Conservation (phyloP, 2,329 filamentous ascomycete species). For the Claviceps sp. region DNA sequence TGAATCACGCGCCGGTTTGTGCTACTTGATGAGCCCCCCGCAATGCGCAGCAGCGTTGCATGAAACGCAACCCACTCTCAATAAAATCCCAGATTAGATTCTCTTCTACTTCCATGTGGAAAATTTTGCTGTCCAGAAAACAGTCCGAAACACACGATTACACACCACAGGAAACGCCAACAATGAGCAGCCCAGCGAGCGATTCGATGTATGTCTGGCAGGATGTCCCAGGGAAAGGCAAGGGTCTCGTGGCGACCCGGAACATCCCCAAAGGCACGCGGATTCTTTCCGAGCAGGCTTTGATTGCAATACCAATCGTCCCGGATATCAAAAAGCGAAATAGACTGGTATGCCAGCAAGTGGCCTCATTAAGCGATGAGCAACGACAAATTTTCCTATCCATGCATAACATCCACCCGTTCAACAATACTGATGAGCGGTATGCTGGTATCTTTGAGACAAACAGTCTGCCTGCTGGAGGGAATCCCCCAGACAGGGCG, state of each 20-base stretch:
- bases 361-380: no score
- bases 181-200: not conserved
- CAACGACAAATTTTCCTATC: no score
- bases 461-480: no score
- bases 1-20: no score
- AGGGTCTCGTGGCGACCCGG: not conserved
- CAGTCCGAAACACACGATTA: not conserved
- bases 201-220: not conserved
- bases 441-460: no score
- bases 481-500: no score
- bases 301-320: not conserved
- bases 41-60: no score
- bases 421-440: no score
- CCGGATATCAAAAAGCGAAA: accelerated
- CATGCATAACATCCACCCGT: no score
- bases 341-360: no score
- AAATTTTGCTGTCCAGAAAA: not conserved
- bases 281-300: not conserved
- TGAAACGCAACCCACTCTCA: no score
- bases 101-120: not conserved
- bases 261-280: not conserved
- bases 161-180: not conserved
- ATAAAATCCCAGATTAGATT: not conserved
- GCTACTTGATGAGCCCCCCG: no score
- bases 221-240: not conserved